Evolutionary conservation across 768 basidiomycete species (phyloP), one percentile per base, ranked within the genome.

Genomic region (Mycena venus): DNA sequence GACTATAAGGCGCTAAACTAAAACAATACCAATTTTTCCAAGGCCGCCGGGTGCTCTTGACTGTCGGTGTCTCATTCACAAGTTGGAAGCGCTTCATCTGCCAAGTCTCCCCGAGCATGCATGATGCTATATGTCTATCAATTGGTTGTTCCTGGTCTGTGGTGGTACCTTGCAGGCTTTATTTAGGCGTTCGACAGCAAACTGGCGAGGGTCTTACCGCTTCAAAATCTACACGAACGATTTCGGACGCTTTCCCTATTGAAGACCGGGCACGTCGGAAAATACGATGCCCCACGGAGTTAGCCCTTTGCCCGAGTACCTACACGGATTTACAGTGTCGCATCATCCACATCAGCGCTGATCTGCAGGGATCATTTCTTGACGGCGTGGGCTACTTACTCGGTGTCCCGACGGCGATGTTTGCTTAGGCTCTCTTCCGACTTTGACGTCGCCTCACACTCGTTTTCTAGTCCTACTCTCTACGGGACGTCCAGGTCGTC

Each of bases 381-480:
- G 55, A 58, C 55, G 36, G 58, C 49, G n/a, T 51, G 49, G 21
- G 12, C 44, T 47, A 47, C n/a, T n/a, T n/a, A n/a, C 19, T 47
- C 21, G 23, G 49, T 17, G 49, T 25, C 34, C n/a, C n/a, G n/a
- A n/a, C n/a, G n/a, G n/a, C 36, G 58, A 31, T 34, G 19, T 25
- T 55, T 25, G 21, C 23, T 47, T 56, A 34, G 3, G 21, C 19
- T 32, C 53, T 64, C 34, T 51, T 64, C 32, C 40, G 49, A 66
- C 67, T 64, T 74, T 47, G 60, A 63, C 68, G 61, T 42, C 68
- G n/a, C 63, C 63, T 8, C 51, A 66, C 72, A 60, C 40, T 68
- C 73, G 63, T 69, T 64, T 56, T 58, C 51, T 36, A 11, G 29
- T 65, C 63, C 38, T n/a, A 21, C 31, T 51, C 60, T 70, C 40